Evolutionary conservation across 305 asterid species (phyloP).

Genomic region (Plantago coronopus): DNA sequence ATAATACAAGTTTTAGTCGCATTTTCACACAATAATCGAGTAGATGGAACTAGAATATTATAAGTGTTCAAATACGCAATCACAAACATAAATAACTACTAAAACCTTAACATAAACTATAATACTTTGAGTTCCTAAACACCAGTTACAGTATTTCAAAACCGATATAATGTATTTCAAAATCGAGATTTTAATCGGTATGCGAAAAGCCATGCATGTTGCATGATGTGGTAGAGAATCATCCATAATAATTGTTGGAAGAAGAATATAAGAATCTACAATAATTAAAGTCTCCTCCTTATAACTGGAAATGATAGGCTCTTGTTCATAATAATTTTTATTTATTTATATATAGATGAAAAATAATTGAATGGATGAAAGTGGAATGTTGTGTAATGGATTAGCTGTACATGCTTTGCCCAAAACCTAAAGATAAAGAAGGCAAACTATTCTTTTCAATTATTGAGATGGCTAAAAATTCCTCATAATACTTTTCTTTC

Average conservation of each 20-base stretch:
- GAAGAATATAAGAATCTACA: neutral
- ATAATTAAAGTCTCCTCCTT: neutral
- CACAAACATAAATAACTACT: no score
- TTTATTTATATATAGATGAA: no score
- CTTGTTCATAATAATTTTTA: neutral
- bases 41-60: no score
- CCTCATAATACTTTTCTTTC: no score
- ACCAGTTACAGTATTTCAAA: no score
- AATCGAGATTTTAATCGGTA: neutral
- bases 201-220: neutral
- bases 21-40: no score
- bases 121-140: no score
- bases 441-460: neutral
- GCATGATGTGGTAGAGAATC: neutral
- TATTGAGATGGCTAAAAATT: neutral
- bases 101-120: no score
- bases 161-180: no score
- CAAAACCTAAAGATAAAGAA: neutral
- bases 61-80: no score
- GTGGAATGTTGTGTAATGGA: neutral
- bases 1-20: no score
- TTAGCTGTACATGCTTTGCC: neutral
- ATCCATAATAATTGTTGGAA: neutral
- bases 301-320: neutral
- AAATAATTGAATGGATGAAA: neutral